These are phyloP conservation scores for Friedmanniomyces simplex DNA, from an alignment of 495 filamentous ascomycete genomes.

Conservation along the genomic window DNA sequence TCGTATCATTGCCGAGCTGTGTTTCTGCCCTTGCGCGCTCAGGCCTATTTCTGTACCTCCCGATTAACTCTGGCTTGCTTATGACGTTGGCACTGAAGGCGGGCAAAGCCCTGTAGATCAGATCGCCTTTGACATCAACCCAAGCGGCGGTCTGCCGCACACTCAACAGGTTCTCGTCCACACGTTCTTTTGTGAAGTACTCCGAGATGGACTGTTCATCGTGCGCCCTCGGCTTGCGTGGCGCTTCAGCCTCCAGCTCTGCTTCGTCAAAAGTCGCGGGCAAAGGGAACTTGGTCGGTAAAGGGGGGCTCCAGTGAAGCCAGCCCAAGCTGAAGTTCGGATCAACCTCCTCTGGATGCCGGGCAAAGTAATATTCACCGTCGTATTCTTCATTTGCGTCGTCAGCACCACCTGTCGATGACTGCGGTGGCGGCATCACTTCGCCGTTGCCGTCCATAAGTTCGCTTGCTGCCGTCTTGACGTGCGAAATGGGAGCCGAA, in stretches of 20 bases:
- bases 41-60: conserved; percentile 10
- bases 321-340: conserved; percentile 29
- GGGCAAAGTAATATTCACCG: conserved; percentile 27
- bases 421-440: conserved; percentile 2
- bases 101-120: conserved; percentile 28
- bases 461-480: background rate
- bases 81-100: conserved; percentile 1
- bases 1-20: background rate
- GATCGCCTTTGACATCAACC: conserved; percentile 30
- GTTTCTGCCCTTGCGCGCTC: background rate
- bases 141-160: conserved; percentile 30
- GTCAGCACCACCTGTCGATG: conserved; percentile 17
- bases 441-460: conserved; percentile 16
- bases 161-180: conserved; percentile 25
- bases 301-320: conserved; percentile 29
- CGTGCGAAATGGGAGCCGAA: background rate
- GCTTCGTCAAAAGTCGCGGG: conserved; percentile 29
- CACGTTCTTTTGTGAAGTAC: conserved; percentile 28
- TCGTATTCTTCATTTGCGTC: conserved; percentile 28
- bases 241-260: conserved; percentile 26
- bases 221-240: conserved; percentile 13
- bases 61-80: conserved; percentile 5
- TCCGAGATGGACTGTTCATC: conserved; percentile 31
- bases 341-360: conserved; percentile 29
- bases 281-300: conserved; percentile 28